Evolutionary conservation across 148 eudicot genomes (phyloP).

Genomic region (Hydrangea macrophylla): DNA sequence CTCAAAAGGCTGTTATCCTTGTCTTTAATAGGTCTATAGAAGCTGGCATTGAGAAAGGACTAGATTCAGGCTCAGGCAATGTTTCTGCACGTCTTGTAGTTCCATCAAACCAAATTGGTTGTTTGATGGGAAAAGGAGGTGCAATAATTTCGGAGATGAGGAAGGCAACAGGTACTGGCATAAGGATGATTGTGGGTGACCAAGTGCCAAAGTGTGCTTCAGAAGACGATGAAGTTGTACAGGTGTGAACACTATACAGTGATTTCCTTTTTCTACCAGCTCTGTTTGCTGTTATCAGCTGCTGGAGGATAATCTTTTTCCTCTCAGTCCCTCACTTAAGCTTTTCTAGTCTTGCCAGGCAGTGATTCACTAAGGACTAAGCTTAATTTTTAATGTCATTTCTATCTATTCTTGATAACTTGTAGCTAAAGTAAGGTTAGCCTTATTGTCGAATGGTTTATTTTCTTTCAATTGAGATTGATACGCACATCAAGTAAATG

Average conservation of each 20-base stretch:
- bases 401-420: no score
- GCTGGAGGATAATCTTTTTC: not conserved
- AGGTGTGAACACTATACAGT: constrained; percentile 39
- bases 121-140: constrained; percentile 82
- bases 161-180: constrained; percentile 56
- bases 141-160: constrained; percentile 69
- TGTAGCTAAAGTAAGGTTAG: no score
- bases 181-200: constrained; percentile 46
- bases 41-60: constrained; percentile 40
- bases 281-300: not conserved
- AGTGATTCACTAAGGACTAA: no score
- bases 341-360: not conserved
- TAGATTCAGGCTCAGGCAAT: constrained; percentile 32
- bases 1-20: constrained; percentile 65
- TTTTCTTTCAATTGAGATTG: no score
- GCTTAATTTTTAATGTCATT: no score
- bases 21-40: constrained; percentile 52
- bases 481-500: no score
- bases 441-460: no score
- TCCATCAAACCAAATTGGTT: constrained; percentile 55
- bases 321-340: no score
- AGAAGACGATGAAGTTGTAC: constrained; percentile 57
- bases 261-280: not conserved
- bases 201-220: constrained; percentile 59
- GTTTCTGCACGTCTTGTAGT: constrained; percentile 53